Conservation (phyloP, 805 yeast species). For the Saccharomycopsis guyanensis region DNA sequence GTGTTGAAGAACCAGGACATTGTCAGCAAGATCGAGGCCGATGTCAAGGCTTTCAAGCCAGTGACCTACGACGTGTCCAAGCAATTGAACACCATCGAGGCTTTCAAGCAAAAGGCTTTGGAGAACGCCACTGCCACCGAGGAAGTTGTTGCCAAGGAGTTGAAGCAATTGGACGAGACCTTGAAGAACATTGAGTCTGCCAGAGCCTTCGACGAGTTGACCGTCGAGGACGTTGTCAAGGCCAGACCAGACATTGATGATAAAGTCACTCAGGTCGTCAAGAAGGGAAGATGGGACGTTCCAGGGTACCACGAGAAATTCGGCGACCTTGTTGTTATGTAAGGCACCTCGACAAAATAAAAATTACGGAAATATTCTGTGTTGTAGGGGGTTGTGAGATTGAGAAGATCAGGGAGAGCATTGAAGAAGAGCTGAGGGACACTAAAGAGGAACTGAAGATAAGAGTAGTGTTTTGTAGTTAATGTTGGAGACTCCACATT, state of each 20-base stretch:
- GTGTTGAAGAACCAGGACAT: constrained; percentile 75
- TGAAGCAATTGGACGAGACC: constrained; percentile 78
- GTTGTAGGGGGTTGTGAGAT: too few species aligned
- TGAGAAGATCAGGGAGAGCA: too few species aligned
- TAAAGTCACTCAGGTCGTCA: constrained; percentile 89
- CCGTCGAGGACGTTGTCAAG: constrained; percentile 87
- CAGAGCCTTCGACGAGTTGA: constrained; percentile 95
- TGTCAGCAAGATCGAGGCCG: constrained; percentile 72
- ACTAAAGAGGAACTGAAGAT: too few species aligned
- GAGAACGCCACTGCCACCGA: constrained; percentile 95
- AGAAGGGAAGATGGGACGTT: constrained; percentile 95
- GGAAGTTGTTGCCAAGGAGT: constrained; percentile 77
- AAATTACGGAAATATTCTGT: not conserved
- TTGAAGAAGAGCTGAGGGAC: too few species aligned
- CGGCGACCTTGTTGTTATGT: constrained; percentile 93
- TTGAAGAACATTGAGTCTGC: constrained; percentile 91
- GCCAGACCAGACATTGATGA: constrained; percentile 98
- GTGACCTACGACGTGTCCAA: constrained; percentile 78
- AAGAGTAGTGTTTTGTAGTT: too few species aligned
- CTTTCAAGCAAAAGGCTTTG: constrained; percentile 90
- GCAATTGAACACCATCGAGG: constrained; percentile 85
- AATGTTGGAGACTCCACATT: too few species aligned
- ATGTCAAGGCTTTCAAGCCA: constrained; percentile 71
- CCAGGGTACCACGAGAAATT: constrained; percentile 99
- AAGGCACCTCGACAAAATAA: constrained; percentile 8